A percentile compares a stretch with the other conserved stretches of the same genome.
Conservation (phyloP, 2,329 filamentous ascomycete species). For the Trichoderma sp. region DNA sequence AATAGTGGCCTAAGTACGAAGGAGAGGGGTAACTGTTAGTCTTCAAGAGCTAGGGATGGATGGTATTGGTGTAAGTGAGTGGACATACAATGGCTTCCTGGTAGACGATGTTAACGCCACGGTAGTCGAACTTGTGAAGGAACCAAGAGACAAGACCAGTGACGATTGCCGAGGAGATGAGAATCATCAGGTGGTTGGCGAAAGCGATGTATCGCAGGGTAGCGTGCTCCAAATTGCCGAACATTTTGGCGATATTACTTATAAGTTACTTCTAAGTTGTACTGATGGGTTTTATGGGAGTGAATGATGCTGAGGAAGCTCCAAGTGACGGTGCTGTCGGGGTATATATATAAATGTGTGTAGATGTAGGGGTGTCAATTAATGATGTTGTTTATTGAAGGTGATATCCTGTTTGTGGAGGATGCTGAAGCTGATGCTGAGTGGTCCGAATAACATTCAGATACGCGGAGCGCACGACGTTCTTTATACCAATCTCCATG, state of each 20-base stretch:
- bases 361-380: not conserved
- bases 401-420: not conserved
- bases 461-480: slow-evolving; percentile 1
- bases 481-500: slow-evolving; percentile 2
- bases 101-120: slow-evolving; percentile 25
- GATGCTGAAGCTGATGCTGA: slow-evolving; percentile 10
- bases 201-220: slow-evolving; percentile 21
- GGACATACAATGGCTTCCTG: slow-evolving; percentile 26
- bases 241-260: slow-evolving; percentile 9
- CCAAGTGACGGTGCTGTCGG: not conserved
- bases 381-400: not conserved
- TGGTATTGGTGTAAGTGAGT: not conserved
- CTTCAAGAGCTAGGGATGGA: not conserved
- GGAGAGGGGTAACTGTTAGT: not conserved
- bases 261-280: not conserved
- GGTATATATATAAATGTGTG: not conserved
- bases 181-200: slow-evolving; percentile 25
- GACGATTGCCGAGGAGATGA: slow-evolving; percentile 25
- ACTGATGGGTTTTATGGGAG: not conserved
- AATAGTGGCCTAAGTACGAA: slow-evolving; percentile 21
- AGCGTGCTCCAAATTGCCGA: not conserved
- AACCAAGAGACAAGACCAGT: slow-evolving; percentile 27
- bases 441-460: not conserved
- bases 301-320: not conserved
- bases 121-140: slow-evolving; percentile 19